Conservation (phyloP, 805 yeast species). For the Candida chilensis region DNA sequence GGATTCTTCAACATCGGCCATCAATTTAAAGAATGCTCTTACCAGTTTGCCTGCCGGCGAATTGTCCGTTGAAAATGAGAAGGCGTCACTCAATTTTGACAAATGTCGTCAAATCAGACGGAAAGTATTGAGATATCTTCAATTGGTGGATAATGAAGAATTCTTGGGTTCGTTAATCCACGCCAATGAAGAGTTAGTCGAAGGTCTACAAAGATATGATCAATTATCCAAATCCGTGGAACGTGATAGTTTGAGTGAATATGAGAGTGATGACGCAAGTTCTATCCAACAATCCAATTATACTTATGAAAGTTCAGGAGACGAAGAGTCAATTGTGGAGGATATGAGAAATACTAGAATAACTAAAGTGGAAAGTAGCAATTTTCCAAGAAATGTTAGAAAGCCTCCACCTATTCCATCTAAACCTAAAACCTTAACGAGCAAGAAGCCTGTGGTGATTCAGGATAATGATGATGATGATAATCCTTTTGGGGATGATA, state of each 20-base stretch:
- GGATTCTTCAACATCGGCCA: slow-evolving; percentile 66
- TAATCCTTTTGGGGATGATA: slow-evolving; percentile 20
- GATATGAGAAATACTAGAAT: slow-evolving; percentile 1
- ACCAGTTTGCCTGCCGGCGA: slow-evolving; percentile 31
- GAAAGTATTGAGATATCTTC: slow-evolving; percentile 72
- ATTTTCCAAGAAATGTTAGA: neutral
- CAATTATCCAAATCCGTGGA: slow-evolving; percentile 35
- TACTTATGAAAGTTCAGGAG: slow-evolving; percentile 5
- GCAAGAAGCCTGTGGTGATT: slow-evolving; percentile 1
- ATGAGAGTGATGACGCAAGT: slow-evolving; percentile 25
- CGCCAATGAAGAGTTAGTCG: slow-evolving; percentile 86
- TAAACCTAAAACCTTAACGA: neutral
- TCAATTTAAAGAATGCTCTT: slow-evolving; percentile 49
- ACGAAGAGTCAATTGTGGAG: neutral
- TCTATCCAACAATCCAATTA: slow-evolving; percentile 10
- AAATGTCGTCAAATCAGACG: slow-evolving; percentile 70
- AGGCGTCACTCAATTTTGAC: slow-evolving; percentile 59
- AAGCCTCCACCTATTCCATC: slow-evolving; percentile 1
- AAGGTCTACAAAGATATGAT: slow-evolving; percentile 63
- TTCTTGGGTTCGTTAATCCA: slow-evolving; percentile 78
- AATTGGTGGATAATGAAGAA: slow-evolving; percentile 77
- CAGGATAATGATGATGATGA: slow-evolving; percentile 7
- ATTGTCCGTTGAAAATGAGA: slow-evolving; percentile 54
- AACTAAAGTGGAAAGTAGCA: neutral
- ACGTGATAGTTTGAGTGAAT: slow-evolving; percentile 24